Percentiles rank a stretch among this genome's conserved stretches.
phyloP scores from a whole-genome alignment of 2,329 filamentous ascomycete genomes.

The Trichoderma sp. region DNA sequence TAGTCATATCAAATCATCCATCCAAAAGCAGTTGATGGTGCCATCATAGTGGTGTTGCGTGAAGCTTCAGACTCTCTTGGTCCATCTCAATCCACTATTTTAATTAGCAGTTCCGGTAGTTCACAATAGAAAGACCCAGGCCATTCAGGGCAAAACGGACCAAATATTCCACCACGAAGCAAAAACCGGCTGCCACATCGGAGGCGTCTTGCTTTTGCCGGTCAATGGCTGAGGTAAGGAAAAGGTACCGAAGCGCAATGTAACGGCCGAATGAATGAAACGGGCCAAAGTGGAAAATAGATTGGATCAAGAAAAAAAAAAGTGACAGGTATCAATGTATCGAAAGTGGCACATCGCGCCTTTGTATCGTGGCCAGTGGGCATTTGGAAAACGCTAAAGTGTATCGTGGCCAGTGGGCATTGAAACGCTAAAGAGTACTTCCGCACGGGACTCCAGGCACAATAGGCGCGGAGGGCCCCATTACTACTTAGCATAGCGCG shows the following conservation, averaged over 20 bases:
- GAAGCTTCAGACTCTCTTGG: not conserved
- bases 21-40: not conserved
- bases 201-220: constrained; percentile 6
- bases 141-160: not conserved
- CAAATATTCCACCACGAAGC: not conserved
- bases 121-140: not conserved
- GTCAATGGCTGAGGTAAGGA: constrained; percentile 1
- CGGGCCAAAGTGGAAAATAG: not conserved
- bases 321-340: not conserved
- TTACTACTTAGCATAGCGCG: not conserved
- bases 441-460: constrained; percentile 5
- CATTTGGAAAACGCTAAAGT: not conserved
- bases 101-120: not conserved
- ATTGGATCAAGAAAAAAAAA: not conserved
- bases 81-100: not conserved
- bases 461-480: not conserved
- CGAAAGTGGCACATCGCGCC: not conserved
- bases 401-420: not conserved
- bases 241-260: not conserved
- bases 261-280: not conserved
- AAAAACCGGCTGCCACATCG: not conserved
- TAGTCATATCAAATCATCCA: not conserved
- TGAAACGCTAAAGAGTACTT: not conserved
- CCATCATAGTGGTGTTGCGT: not conserved
- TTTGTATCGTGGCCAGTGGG: not conserved